Conservation (phyloP, 768 basidiomycete species). For the Holtermannia corniformis region DNA sequence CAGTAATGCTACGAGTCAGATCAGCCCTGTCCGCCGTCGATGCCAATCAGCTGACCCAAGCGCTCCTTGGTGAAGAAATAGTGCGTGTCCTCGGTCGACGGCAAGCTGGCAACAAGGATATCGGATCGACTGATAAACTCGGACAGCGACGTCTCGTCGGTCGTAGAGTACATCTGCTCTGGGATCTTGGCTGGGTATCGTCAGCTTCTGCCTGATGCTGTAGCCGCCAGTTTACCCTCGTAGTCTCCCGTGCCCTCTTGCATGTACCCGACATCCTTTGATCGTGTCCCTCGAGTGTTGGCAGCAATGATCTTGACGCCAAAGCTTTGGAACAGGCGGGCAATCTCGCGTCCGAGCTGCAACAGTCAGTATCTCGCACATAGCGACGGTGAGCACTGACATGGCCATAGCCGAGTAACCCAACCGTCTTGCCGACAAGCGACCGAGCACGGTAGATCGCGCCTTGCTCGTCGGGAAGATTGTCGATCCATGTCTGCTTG, state of each 20-base stretch:
- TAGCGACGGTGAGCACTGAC: no score
- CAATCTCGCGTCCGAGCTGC: conserved; percentile 37
- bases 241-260: conserved; percentile 37
- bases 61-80: conserved; percentile 24
- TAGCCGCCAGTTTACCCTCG: conserved; percentile 33
- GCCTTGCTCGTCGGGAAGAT: conserved; percentile 14
- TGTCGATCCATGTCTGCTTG: background rate
- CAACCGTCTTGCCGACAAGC: conserved; percentile 37
- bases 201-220: no score
- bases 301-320: conserved; percentile 37
- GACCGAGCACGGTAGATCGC: conserved; percentile 23
- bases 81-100: conserved; percentile 25
- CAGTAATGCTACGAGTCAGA: no score
- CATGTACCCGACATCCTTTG: conserved; percentile 29
- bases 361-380: conserved; percentile 33
- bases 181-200: conserved; percentile 38
- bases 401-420: conserved; percentile 30
- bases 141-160: conserved; percentile 19
- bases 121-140: conserved; percentile 29
- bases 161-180: conserved; percentile 27
- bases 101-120: conserved; percentile 33
- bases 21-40: no score
- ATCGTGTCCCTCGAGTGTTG: conserved; percentile 33
- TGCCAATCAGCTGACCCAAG: no score
- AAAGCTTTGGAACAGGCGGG: conserved; percentile 31